Conservation (phyloP, 176 grass and related monocot species). For the Eragrostis nindensis region DNA sequence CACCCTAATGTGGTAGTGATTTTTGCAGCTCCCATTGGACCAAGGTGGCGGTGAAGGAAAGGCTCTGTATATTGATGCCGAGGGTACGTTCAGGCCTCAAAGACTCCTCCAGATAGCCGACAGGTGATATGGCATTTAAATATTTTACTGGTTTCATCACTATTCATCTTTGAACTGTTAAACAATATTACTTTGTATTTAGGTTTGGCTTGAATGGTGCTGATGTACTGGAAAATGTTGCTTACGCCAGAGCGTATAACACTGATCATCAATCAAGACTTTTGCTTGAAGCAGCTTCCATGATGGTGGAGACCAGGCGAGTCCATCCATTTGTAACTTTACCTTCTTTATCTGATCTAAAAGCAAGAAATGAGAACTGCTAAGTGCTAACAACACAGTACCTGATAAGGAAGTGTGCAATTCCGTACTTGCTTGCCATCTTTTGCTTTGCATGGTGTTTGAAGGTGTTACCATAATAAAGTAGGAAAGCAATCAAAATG, state of each 20-base stretch:
- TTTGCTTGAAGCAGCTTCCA: slow-evolving; percentile 87
- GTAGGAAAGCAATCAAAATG: slow-evolving; percentile 14
- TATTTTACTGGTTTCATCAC: background rate
- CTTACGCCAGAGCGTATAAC: slow-evolving; percentile 95
- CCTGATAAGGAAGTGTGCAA: background rate
- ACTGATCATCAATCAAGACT: slow-evolving; percentile 92
- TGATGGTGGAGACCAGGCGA: slow-evolving; percentile 91
- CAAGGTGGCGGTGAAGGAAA: slow-evolving; percentile 99
- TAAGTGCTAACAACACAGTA: background rate
- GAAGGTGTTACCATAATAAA: background rate
- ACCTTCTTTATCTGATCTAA: slow-evolving; percentile 1
- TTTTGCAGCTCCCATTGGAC: slow-evolving; percentile 82
- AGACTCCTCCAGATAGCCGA: slow-evolving; percentile 94
- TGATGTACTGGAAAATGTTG: slow-evolving; percentile 96
- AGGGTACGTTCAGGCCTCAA: slow-evolving; percentile 92
- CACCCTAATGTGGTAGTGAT: slow-evolving; percentile 6
- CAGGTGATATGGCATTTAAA: slow-evolving; percentile 47
- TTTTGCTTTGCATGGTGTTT: background rate
- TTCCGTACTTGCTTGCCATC: background rate
- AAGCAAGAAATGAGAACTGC: background rate
- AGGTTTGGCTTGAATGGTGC: slow-evolving; percentile 95
- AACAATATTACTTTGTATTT: slow-evolving; percentile 19
- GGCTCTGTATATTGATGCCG: slow-evolving; percentile 89
- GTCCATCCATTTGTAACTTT: slow-evolving; percentile 23
- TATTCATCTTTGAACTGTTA: background rate